These are phyloP conservation scores for Termitomyces sp. DNA, from an alignment of 768 basidiomycete species.

Conservation along the genomic window DNA sequence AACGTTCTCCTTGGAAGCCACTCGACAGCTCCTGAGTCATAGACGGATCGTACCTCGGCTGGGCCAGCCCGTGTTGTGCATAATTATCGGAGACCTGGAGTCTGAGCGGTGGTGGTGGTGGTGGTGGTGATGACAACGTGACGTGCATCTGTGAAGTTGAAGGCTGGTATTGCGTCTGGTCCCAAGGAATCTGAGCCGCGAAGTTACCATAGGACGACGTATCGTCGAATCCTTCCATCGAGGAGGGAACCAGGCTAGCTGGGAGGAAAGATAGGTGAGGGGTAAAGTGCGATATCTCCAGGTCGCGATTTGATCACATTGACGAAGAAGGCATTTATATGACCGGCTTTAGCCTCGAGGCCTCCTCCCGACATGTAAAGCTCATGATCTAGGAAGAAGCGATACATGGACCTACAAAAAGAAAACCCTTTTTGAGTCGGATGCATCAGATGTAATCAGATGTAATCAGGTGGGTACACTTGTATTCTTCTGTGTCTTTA, in stretches of 20 bases:
- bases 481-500: not conserved
- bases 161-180: not conserved
- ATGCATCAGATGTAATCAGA: not conserved
- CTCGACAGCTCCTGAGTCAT: not conserved
- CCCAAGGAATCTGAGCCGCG: not conserved
- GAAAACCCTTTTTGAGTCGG: not conserved
- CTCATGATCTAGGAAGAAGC: not conserved
- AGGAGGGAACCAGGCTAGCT: not conserved
- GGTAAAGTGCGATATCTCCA: not conserved
- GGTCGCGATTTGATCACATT: not conserved
- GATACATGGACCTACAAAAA: not conserved
- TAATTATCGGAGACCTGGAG: not conserved
- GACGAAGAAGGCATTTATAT: slow-evolving; percentile 2
- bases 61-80: not conserved
- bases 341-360: not conserved
- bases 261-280: not conserved
- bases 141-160: not conserved
- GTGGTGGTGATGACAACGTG: not conserved
- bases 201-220: not conserved
- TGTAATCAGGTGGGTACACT: not conserved
- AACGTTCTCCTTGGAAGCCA: not conserved
- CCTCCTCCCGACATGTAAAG: not conserved
- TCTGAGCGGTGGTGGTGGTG: no score
- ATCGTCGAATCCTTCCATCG: not conserved
- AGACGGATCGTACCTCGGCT: no score